Base-by-base conservation (phyloP, 129 eudicot genomes). In the Pseudognaphalium luteoalbum region DNA sequence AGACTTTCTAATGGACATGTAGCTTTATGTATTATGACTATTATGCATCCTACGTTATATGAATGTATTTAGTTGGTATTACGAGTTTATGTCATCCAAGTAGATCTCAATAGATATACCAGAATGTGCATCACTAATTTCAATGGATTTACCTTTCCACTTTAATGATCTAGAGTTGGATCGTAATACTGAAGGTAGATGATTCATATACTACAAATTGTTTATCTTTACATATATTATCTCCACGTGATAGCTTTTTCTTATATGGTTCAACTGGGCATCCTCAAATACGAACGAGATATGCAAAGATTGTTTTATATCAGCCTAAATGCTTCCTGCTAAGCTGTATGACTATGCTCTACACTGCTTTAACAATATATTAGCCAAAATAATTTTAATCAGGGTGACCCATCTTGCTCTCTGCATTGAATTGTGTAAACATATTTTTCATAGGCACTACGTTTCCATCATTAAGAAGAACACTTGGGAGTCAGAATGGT, bases 391-490 rank as follows among this genome's bases (percentile, higher is more conserved):
- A 65, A 47, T 30, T 17, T 0, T 61, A 61, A 41, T 41, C 29
- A 44, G 78, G 78, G 22, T 35, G 42, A 74, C 16, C 5, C 54
- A 14, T 47, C 35, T n/a, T 73, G 42, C 68, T 37, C 37, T 22
- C 15, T 39, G 33, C 41, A 59, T 74, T 61, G 14, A 5, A 42
- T 30, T 47, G 72, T 62, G 71, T 50, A 4, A 35, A 21, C 66
- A 66, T 68, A 25, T 71, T 75, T 4, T 47, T 71, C 62, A 66
- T 71, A 86, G 91, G 86, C 51, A 71, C 88, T 41, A 61, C 74
- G 33, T 70, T 88, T 74, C 86, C 93, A 77, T 77, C 90, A 37
- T 75, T 82, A 52, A 82, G 92, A 80, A 87, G 85, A 73, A 62
- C 79, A 58, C 83, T 72, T 52, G 84, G 75, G 72, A 68, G 80